Base-by-base conservation (phyloP, 768 basidiomycete species). In the Hysterangium stoloniferum region DNA sequence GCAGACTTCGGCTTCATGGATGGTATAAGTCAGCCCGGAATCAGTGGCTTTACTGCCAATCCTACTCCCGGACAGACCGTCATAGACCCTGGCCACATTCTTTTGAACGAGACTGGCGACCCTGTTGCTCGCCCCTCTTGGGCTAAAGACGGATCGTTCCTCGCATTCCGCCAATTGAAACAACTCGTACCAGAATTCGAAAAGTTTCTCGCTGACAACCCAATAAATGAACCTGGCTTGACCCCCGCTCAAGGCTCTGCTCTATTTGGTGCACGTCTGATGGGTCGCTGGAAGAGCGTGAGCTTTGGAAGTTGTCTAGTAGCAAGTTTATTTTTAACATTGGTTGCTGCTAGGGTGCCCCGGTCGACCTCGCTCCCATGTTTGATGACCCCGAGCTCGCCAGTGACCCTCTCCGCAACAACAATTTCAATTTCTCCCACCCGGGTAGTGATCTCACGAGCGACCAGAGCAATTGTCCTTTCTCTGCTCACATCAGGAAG, bases 141-240 rank as follows among this genome's bases (percentile, higher is more conserved):
- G 65, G 59, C 65, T 1, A 37, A 59, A 27, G 63, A 64, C 27
- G 65, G 65, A 22, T 62, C 57, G n/a, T 64, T 66, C 59, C 53
- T 66, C 24, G 64, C 59, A 9, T 62, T 65, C 55, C 62, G 66
- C 22, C 58, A 65, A 49, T 56, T 68, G 25, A 42, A 59, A 51
- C 66, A 67, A 49, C 54, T 61, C n/a, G 66, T 68, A 15, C 66
- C 66, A 12, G 66, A 68, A 54, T 65, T 67, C 54, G 45, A 67
- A 48, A 48, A 52, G 35, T 68, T 62, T 56, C 41, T 61, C 28
- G 44, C 42, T 27, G 48, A 54, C 28, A 59, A 61, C 50, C 52
- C 63, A 4, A 45, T 59, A 41, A 29, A 52, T 13, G 48, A 53
- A 31, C 31, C 54, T 29, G 60, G 52, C 4, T 53, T 58, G 17